A percentile compares a stretch with the other conserved stretches of the same genome.
Evolutionary conservation across 2,329 filamentous ascomycete genomes (phyloP).

Genomic region (Podosphaera aphanis): DNA sequence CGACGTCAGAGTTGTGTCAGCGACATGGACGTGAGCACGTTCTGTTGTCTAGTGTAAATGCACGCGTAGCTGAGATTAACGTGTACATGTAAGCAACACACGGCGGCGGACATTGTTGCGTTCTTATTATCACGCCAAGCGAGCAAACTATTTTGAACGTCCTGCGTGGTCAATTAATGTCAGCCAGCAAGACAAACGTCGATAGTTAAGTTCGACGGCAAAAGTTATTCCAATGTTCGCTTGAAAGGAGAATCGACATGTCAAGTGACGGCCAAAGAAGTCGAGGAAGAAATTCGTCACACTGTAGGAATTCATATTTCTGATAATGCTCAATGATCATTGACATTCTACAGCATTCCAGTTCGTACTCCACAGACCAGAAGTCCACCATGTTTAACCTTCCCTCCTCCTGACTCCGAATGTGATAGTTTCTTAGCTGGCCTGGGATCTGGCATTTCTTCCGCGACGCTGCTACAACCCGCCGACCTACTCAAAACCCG

Average conservation of each 20-base stretch:
- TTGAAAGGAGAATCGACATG: constrained; percentile 17
- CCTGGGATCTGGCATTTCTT: constrained; percentile 64
- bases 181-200: too few relatives aligned
- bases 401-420: background rate
- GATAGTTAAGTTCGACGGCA: too few relatives aligned
- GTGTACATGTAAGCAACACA: too few relatives aligned
- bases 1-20: too few relatives aligned
- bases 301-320: constrained; percentile 18
- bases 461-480: constrained; percentile 77
- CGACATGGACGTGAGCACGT: too few relatives aligned
- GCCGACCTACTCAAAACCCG: constrained; percentile 92
- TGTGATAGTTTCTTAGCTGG: constrained; percentile 46
- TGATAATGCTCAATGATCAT: background rate
- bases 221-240: constrained; percentile 8
- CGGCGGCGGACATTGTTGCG: too few relatives aligned
- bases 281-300: constrained; percentile 24
- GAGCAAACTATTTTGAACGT: too few relatives aligned
- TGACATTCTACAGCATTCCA: constrained; percentile 38
- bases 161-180: too few relatives aligned
- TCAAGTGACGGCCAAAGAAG: constrained; percentile 21
- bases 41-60: too few relatives aligned
- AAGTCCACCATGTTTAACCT: background rate
- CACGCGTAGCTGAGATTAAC: too few relatives aligned
- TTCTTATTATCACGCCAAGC: too few relatives aligned
- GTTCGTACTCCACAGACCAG: constrained; percentile 1